These are phyloP conservation scores for Fusarium multiceps DNA, from an alignment of 2,329 filamentous ascomycete genomes.

Conservation along the genomic window DNA sequence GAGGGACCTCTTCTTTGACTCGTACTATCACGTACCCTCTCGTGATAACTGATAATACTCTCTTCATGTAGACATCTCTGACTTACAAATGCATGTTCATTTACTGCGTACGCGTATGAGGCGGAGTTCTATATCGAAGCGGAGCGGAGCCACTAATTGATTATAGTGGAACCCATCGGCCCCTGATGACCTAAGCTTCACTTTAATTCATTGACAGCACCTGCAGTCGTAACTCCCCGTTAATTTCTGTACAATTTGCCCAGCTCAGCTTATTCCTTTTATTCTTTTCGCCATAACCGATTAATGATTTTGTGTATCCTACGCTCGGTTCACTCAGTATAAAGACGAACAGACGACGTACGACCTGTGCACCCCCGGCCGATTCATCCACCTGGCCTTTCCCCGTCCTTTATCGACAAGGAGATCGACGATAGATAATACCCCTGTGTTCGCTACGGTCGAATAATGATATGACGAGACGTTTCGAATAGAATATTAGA, in stretches of 20 bases:
- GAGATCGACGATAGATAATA: constrained; percentile 10
- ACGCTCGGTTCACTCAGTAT: background rate
- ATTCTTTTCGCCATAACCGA: background rate
- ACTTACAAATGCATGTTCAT: background rate
- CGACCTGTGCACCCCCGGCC: background rate
- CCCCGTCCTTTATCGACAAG: background rate
- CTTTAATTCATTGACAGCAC: constrained; percentile 6
- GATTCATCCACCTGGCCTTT: background rate
- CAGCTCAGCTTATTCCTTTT: constrained; percentile 17
- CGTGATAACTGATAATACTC: background rate
- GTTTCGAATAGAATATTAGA: constrained; percentile 4
- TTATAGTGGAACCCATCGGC: constrained; percentile 31
- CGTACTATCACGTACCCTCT: too few species aligned
- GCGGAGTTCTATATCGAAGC: constrained; percentile 27
- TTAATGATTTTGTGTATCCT: constrained; percentile 13
- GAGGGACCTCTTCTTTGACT: too few species aligned
- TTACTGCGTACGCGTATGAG: constrained; percentile 24
- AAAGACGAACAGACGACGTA: background rate
- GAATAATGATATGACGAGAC: constrained; percentile 28
- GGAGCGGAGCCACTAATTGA: constrained; percentile 27
- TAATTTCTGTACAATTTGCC: constrained; percentile 26
- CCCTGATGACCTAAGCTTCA: constrained; percentile 46
- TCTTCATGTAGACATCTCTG: background rate
- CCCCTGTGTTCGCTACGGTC: constrained; percentile 24
- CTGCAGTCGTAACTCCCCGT: background rate